Evolutionary conservation across 2,329 filamentous ascomycete species (phyloP).

Genomic region (Nannizziopsis barbatae): DNA sequence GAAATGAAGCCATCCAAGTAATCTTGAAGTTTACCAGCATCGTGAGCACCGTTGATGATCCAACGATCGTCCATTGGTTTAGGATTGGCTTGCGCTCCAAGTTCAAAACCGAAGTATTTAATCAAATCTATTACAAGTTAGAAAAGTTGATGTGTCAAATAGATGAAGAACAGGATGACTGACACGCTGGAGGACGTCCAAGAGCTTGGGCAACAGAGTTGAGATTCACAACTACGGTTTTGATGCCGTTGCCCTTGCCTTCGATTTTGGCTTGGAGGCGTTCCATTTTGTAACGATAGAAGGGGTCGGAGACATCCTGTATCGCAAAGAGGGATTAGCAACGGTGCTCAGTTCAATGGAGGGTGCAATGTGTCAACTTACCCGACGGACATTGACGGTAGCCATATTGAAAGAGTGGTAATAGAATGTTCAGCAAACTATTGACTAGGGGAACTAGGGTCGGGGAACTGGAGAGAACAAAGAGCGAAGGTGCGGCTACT

Average conservation of each 20-base stretch:
- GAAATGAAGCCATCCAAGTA: conserved; percentile 97
- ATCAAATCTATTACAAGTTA: conserved; percentile 54
- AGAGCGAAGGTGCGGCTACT: conserved; percentile 36
- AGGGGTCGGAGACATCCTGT: conserved; percentile 84
- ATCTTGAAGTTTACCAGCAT: conserved; percentile 89
- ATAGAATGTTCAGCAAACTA: conserved; percentile 22
- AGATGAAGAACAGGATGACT: conserved; percentile 13
- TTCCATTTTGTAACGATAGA: conserved; percentile 99
- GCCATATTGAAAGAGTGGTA: conserved; percentile 60
- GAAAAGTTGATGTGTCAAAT: conserved; percentile 5
- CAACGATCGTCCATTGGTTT: conserved; percentile 96
- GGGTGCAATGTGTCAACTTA: conserved; percentile 16
- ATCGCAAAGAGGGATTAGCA: conserved; percentile 14
- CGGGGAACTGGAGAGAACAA: conserved; percentile 29
- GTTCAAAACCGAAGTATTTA: conserved; percentile 99
- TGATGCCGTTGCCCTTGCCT: conserved; percentile 99
- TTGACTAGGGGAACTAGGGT: conserved; percentile 19
- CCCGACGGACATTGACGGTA: conserved; percentile 92
- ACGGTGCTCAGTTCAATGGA: background rate
- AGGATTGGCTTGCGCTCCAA: conserved; percentile 96
- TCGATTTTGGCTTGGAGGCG: conserved; percentile 97
- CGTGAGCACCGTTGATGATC: conserved; percentile 99
- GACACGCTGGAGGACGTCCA: conserved; percentile 72
- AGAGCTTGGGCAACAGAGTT: conserved; percentile 86
- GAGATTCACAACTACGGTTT: conserved; percentile 95